Conservation (phyloP, 176 grass and related monocot genomes). For the Tuctoria greenei region DNA sequence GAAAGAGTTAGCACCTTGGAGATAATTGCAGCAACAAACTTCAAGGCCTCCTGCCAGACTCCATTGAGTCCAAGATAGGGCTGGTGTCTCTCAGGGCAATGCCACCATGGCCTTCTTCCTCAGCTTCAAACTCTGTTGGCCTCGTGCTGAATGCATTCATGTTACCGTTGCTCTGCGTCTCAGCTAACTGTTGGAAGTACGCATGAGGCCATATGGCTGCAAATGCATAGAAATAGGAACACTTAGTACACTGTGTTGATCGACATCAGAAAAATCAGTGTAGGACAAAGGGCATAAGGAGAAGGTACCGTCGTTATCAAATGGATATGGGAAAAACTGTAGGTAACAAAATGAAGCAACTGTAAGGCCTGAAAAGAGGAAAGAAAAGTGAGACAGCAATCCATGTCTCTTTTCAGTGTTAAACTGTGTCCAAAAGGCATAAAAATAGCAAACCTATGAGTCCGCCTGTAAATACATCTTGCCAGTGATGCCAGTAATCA, state of each 20-base stretch:
- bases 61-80: constrained; percentile 38
- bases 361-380: constrained; percentile 44
- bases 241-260: background rate
- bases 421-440: background rate
- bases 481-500: constrained; percentile 73
- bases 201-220: constrained; percentile 58
- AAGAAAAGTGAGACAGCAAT: background rate
- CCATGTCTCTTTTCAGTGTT: background rate
- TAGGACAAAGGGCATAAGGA: background rate
- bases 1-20: background rate
- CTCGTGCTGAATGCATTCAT: constrained; percentile 16
- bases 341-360: constrained; percentile 63
- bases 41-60: constrained; percentile 42
- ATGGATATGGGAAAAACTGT: constrained; percentile 60
- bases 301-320: constrained; percentile 49
- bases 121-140: constrained; percentile 30
- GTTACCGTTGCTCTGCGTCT: constrained; percentile 28
- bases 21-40: background rate
- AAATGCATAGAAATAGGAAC: background rate
- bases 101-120: background rate
- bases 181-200: constrained; percentile 51
- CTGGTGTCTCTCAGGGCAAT: constrained; percentile 32
- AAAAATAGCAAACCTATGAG: constrained; percentile 38
- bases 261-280: background rate
- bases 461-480: constrained; percentile 59